phyloP scores from a whole-genome alignment of 768 basidiomycete species.

The Terana coerulea region DNA sequence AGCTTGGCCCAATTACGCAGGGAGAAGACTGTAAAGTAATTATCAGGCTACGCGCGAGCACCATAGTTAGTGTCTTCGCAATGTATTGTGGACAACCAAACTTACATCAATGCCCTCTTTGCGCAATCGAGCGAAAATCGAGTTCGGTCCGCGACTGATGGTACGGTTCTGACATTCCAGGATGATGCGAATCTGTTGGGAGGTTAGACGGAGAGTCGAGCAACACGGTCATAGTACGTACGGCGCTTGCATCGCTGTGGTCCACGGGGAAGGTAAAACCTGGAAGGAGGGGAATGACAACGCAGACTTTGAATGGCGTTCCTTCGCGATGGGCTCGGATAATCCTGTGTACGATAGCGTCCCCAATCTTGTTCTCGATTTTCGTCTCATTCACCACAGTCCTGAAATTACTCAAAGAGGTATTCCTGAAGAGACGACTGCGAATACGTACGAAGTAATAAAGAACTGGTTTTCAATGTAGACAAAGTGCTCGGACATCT shows the following conservation, averaged over 20 bases:
- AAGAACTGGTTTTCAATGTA: constrained; percentile 98
- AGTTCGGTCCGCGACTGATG: constrained; percentile 83
- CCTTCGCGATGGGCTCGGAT: constrained; percentile 79
- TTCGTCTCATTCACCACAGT: constrained; percentile 81
- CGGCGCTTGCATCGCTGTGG: constrained; percentile 88
- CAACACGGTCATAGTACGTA: no score
- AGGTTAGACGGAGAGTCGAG: constrained; percentile 6
- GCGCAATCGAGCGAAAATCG: constrained; percentile 82
- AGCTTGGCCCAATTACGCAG: constrained; percentile 93
- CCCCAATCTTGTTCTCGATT: constrained; percentile 92
- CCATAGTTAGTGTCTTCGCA: no score
- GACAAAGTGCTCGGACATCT: constrained; percentile 93
- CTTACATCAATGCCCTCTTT: constrained; percentile 87
- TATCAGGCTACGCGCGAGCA: constrained; percentile 71
- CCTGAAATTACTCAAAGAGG: constrained; percentile 31
- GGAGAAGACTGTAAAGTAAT: constrained; percentile 89
- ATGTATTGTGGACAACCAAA: no score
- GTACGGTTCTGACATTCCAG: constrained; percentile 93
- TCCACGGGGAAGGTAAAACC: constrained; percentile 94
- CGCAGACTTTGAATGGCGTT: constrained; percentile 87
- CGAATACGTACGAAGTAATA: constrained; percentile 68
- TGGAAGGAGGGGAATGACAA: constrained; percentile 87
- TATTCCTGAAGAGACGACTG: background rate
- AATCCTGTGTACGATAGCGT: constrained; percentile 89
- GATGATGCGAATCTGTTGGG: constrained; percentile 80